phyloP scores from a whole-genome alignment of 805 yeast species.

The Komagataella populi region DNA sequence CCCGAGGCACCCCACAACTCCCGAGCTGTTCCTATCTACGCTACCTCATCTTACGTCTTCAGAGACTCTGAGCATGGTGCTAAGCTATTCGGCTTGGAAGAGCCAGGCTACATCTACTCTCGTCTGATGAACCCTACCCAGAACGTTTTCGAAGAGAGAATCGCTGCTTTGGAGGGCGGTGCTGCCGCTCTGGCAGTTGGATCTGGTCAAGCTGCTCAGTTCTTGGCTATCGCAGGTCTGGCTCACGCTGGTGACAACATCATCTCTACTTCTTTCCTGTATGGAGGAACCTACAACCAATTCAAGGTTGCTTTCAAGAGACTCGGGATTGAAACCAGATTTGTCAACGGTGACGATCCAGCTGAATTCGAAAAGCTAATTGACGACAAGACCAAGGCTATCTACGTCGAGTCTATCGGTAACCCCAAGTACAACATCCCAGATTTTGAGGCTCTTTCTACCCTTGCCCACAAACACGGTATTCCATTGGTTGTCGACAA shows the following conservation, averaged over 20 bases:
- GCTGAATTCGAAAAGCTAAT: slow-evolving; percentile 61
- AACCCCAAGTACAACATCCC: slow-evolving; percentile 91
- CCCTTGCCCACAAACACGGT: slow-evolving; percentile 75
- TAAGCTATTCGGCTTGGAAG: slow-evolving; percentile 72
- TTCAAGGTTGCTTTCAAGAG: slow-evolving; percentile 87
- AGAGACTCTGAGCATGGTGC: slow-evolving; percentile 88
- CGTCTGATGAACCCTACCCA: slow-evolving; percentile 89
- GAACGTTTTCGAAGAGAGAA: slow-evolving; percentile 81
- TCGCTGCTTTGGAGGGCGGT: slow-evolving; percentile 90
- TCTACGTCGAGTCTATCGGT: slow-evolving; percentile 83
- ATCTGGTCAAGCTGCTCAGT: slow-evolving; percentile 97
- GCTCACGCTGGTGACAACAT: slow-evolving; percentile 87
- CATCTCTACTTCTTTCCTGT: slow-evolving; percentile 72
- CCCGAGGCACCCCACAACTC: slow-evolving; percentile 46
- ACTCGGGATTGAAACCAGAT: slow-evolving; percentile 74
- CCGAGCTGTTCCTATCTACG: slow-evolving; percentile 89
- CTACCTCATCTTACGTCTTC: slow-evolving; percentile 83
- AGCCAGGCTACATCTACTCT: slow-evolving; percentile 78
- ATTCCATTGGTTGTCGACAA: slow-evolving; percentile 88
- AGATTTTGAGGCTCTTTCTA: slow-evolving; percentile 67
- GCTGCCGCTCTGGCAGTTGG: slow-evolving; percentile 79
- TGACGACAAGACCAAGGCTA: slow-evolving; percentile 80
- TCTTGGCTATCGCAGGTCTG: slow-evolving; percentile 67
- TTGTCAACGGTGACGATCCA: slow-evolving; percentile 68
- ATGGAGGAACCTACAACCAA: slow-evolving; percentile 96